Conservation (phyloP, 1,284 basidiomycete genomes). For the Cutaneotrichosporon sp. region DNA sequence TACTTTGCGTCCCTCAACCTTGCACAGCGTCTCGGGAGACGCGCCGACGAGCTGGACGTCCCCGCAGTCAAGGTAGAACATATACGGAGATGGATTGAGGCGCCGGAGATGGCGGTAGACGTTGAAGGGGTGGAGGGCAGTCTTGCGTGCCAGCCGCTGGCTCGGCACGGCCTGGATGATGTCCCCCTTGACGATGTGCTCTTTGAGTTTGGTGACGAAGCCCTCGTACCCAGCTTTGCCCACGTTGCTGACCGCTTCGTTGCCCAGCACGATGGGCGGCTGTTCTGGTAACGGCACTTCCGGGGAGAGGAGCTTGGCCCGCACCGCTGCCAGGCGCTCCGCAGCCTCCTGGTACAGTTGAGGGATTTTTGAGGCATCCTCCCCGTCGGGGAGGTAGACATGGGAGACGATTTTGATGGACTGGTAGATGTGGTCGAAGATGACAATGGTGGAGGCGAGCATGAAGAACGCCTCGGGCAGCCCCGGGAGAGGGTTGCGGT, state of each 20-base stretch:
- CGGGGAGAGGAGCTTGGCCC: conserved; percentile 60
- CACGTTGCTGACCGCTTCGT: conserved; percentile 77
- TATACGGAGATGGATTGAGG: conserved; percentile 96
- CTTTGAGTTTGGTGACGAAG: conserved; percentile 87
- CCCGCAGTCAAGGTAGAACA: conserved; percentile 96
- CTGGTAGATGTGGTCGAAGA: conserved; percentile 97
- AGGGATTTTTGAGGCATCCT: conserved; percentile 55
- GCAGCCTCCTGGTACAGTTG: conserved; percentile 79
- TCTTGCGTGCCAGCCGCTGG: conserved; percentile 79
- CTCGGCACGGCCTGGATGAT: conserved; percentile 99
- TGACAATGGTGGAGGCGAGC: conserved; percentile 88
- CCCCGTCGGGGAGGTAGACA: conserved; percentile 68
- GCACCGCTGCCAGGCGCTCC: conserved; percentile 67
- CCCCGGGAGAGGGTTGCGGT: conserved; percentile 66
- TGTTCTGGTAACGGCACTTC: conserved; percentile 58
- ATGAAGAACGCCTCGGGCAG: conserved; percentile 97
- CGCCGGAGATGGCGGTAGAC: conserved; percentile 87
- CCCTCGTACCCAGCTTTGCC: conserved; percentile 87
- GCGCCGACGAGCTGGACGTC: conserved; percentile 92
- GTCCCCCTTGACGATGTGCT: conserved; percentile 92
- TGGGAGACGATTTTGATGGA: conserved; percentile 93
- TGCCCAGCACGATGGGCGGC: conserved; percentile 53
- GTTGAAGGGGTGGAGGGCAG: conserved; percentile 92
- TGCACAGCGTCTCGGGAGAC: conserved; percentile 95
- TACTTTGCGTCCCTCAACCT: conserved; percentile 86